Evolutionary conservation across 257 asterid genomes (phyloP).

Genomic region (Primulina huaijiensis): DNA sequence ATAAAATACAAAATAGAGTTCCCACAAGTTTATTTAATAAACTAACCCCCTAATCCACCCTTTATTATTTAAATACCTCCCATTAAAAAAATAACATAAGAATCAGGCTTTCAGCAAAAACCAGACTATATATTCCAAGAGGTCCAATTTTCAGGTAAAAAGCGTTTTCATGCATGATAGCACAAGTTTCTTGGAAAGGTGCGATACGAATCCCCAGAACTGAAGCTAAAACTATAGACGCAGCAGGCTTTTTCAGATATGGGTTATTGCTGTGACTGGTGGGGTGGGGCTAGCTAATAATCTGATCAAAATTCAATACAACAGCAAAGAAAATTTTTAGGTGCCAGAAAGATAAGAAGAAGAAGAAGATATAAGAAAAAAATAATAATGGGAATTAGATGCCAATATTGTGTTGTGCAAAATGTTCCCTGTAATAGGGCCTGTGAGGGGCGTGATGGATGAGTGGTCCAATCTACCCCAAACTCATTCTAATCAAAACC

Average conservation of each 20-base stretch:
- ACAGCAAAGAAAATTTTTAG: background rate
- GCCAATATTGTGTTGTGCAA: background rate
- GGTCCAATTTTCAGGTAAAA: background rate
- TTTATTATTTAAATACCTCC: slow-evolving; percentile 46
- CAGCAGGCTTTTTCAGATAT: background rate
- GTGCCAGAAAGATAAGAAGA: background rate
- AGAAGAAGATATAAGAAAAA: too few species aligned
- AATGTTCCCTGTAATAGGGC: background rate
- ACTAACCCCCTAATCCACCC: slow-evolving; percentile 12
- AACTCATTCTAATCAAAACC: slow-evolving; percentile 48
- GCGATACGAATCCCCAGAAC: background rate
- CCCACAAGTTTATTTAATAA: slow-evolving; percentile 31
- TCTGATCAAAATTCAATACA: background rate
- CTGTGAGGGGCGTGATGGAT: background rate
- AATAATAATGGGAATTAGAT: background rate
- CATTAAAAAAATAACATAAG: background rate
- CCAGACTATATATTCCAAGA: background rate
- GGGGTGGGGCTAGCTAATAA: background rate
- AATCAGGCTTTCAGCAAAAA: background rate
- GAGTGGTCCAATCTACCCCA: background rate
- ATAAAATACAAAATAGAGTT: slow-evolving; percentile 41
- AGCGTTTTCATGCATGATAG: background rate
- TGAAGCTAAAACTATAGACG: background rate
- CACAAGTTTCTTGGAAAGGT: background rate
- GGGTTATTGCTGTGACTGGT: background rate